Percentiles rank a stretch among this genome's conserved stretches.
These are phyloP conservation scores for Bruguiera parviflora DNA, from an alignment of 345 rosid species.

Conservation along the genomic window DNA sequence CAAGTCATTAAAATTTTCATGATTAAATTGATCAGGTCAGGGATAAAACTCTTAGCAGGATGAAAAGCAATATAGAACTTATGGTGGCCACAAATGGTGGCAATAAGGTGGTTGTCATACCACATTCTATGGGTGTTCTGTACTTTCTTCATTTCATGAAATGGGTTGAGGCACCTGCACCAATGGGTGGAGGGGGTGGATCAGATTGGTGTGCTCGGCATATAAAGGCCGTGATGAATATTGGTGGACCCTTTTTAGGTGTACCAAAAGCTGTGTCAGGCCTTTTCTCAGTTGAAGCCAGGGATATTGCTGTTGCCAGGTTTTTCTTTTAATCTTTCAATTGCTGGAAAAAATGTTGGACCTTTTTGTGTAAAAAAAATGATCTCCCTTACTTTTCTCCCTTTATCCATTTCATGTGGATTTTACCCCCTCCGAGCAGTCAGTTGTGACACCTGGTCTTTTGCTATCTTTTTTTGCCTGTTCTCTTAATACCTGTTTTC, in stretches of 20 bases:
- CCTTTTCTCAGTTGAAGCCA: constrained; percentile 57
- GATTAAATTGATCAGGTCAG: constrained; percentile 44
- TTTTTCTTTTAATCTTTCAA: constrained; percentile 13
- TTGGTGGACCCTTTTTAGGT: constrained; percentile 71
- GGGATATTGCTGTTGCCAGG: constrained; percentile 66
- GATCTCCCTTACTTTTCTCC: too few relatives aligned
- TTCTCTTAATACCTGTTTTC: too few relatives aligned
- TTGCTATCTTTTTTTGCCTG: too few relatives aligned
- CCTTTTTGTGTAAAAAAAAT: too few relatives aligned
- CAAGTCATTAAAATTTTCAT: constrained; percentile 7
- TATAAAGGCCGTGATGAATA: constrained; percentile 63
- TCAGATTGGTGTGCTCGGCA: constrained; percentile 65
- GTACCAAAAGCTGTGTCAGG: constrained; percentile 61
- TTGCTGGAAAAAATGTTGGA: not conserved
- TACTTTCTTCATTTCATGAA: constrained; percentile 78
- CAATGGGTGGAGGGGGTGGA: constrained; percentile 77
- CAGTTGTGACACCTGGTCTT: too few relatives aligned
- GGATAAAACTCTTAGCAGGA: constrained; percentile 60
- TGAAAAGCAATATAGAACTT: constrained; percentile 66
- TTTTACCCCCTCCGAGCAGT: too few relatives aligned
- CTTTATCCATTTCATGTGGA: too few relatives aligned
- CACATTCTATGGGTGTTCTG: constrained; percentile 71
- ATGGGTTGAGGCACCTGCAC: constrained; percentile 75
- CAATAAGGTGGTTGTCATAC: constrained; percentile 58
- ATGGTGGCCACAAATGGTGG: constrained; percentile 65